Evolutionary conservation across 1,284 basidiomycete genomes (phyloP), one percentile per base, ranked within the genome.

Genomic region (Rhodotorula mucilaginosa): DNA sequence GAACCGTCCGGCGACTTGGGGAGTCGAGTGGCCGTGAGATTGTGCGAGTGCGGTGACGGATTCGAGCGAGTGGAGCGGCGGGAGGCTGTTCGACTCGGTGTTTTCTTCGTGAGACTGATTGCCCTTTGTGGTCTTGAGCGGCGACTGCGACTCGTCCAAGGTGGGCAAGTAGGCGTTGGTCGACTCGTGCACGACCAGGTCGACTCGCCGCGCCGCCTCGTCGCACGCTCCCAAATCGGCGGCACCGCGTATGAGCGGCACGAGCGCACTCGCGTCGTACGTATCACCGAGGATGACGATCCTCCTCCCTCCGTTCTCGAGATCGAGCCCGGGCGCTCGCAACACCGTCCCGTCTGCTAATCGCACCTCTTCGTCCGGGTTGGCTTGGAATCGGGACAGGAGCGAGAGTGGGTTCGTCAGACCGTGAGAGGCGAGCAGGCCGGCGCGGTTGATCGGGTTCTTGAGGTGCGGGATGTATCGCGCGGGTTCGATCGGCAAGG

Each of bases 221-320:
- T 85, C 2, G 31, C 23, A 26, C 39, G 10, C 13, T 1, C 44
- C 23, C 23, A 23, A 1, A 3, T 15, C 52, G n/a, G 51, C 4
- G 2, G 21, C 47, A 23, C 18, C 15, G 10, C 12, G 61, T 13
- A 64, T 18, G 21, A 72, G 64, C 19, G 58, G 60, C 10, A 66
- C 4, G 29, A 72, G 29, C 2, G 58, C 60, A 7, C 56, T 64
- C 21, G 78, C 84, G 77, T 91, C 87, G 74, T 82, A 86, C 2
- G 90, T 91, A 79, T 93, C 91, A 0, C 92, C 92, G 48, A 93
- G 83, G 67, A 94, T 87, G 49, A 87, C 88, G 29, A 94, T 77
- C 80, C 90, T 91, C 59, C 90, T 85, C 65, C 87, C 84, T 54
- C 85, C 85, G 29, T 78, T 58, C 18, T 83, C 10, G 39, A 44